phyloP scores from a whole-genome alignment of 2,329 filamentous ascomycete species.

The Septoria linicola region DNA sequence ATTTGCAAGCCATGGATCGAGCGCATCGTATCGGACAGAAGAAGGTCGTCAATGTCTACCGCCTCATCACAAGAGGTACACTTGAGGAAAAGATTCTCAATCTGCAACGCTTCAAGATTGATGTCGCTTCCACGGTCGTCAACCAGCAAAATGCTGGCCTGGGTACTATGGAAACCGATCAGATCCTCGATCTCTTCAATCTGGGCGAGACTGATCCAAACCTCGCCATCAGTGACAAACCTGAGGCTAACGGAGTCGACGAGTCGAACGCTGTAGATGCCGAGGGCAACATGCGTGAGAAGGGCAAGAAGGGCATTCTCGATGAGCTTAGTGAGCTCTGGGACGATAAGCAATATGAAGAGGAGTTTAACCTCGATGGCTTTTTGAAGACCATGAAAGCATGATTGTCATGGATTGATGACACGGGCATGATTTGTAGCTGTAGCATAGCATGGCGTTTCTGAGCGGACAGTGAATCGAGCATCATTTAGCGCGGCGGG shows the following conservation, averaged over 20 bases:
- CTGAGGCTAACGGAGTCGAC: slow-evolving; percentile 62
- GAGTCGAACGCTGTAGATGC: slow-evolving; percentile 72
- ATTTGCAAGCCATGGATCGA: slow-evolving; percentile 97
- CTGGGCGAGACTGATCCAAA: slow-evolving; percentile 67
- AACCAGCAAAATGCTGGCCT: slow-evolving; percentile 98
- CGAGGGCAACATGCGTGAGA: slow-evolving; percentile 85
- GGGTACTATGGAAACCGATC: slow-evolving; percentile 95
- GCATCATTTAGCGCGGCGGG: neutral
- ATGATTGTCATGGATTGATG: slow-evolving; percentile 13
- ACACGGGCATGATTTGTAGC: neutral
- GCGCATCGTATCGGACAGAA: slow-evolving; percentile 98
- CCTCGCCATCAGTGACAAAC: slow-evolving; percentile 32
- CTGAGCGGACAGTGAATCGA: neutral
- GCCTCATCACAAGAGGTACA: slow-evolving; percentile 90
- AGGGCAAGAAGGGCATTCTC: slow-evolving; percentile 94
- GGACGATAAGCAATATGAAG: slow-evolving; percentile 97
- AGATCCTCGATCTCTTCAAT: slow-evolving; percentile 95
- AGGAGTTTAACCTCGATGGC: slow-evolving; percentile 93
- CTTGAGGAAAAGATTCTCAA: slow-evolving; percentile 96
- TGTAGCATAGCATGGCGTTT: slow-evolving; percentile 14
- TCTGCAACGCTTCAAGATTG: slow-evolving; percentile 98
- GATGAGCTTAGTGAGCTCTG: slow-evolving; percentile 94
- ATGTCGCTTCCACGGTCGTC: slow-evolving; percentile 95
- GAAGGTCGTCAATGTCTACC: slow-evolving; percentile 99
- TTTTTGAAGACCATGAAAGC: slow-evolving; percentile 91